These are phyloP conservation scores for Juncus inflexus DNA, from an alignment of 176 grass and related monocot genomes.

Conservation along the genomic window DNA sequence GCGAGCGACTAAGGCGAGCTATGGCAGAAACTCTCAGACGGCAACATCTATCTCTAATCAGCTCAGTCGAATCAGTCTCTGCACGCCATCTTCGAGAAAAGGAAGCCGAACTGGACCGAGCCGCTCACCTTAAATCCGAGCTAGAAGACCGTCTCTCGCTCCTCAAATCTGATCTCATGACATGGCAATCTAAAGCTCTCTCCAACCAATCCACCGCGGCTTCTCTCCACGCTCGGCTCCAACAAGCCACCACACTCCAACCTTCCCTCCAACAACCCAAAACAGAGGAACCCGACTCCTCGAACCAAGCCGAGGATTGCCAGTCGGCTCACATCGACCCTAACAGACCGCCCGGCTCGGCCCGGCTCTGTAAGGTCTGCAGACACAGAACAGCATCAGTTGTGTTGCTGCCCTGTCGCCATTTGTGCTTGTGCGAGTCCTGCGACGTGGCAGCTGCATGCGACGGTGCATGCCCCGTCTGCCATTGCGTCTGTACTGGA, in stretches of 20 bases:
- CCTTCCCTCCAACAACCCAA: constrained; percentile 25
- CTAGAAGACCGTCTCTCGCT: constrained; percentile 50
- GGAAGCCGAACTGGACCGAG: constrained; percentile 49
- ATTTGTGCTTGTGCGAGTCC: constrained; percentile 69
- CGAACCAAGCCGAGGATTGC: constrained; percentile 39
- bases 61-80: constrained; percentile 36
- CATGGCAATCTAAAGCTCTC: constrained; percentile 65
- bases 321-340: constrained; percentile 55
- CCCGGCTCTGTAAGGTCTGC: constrained; percentile 52
- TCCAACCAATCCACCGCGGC: constrained; percentile 56
- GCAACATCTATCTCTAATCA: constrained; percentile 39
- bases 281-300: constrained; percentile 15
- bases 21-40: constrained; percentile 35
- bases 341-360: constrained; percentile 30
- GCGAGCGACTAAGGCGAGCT: constrained; percentile 42
- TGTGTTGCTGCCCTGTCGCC: constrained; percentile 79
- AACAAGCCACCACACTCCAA: constrained; percentile 37
- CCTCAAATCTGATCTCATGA: constrained; percentile 43
- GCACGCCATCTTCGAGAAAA: constrained; percentile 41
- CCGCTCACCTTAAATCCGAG: constrained; percentile 33
- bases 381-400: constrained; percentile 23
- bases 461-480: constrained; percentile 35
- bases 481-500: constrained; percentile 51
- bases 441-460: constrained; percentile 41
- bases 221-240: constrained; percentile 62